Conservation (phyloP, 2,329 filamentous ascomycete genomes). For the Thelonectria rubi region DNA sequence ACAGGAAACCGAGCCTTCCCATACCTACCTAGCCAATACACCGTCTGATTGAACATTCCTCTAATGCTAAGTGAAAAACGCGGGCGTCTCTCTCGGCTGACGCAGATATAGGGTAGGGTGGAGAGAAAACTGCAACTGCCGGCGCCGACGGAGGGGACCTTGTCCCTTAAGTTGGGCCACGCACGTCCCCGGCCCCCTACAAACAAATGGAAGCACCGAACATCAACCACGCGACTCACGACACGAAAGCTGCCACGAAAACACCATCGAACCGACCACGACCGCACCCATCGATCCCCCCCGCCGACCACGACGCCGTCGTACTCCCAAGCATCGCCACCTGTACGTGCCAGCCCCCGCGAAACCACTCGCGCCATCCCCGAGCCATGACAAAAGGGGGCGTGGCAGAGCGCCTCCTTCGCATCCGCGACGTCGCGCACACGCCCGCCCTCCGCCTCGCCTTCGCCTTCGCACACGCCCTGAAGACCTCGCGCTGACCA, state of each 20-base stretch:
- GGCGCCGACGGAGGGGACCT: not conserved
- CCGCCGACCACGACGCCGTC: conserved; percentile 7
- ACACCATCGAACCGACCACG: conserved; percentile 13
- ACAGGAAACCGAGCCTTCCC: no score
- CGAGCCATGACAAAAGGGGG: conserved; percentile 16
- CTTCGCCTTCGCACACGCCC: not conserved
- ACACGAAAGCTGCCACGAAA: conserved; percentile 9
- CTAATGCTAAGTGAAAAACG: not conserved
- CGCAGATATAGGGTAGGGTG: conserved; percentile 19
- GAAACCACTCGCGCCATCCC: conserved; percentile 13
- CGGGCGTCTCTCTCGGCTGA: not conserved
- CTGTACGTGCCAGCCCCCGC: conserved; percentile 20
- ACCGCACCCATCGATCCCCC: conserved; percentile 9
- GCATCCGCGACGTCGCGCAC: not conserved
- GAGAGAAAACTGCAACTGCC: conserved; percentile 9
- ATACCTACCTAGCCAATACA: not conserved
- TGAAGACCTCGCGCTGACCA: conserved; percentile 19
- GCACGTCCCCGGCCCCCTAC: conserved; percentile 24
- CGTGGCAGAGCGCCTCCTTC: conserved; percentile 6
- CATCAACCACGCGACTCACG: conserved; percentile 26
- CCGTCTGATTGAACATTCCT: not conserved
- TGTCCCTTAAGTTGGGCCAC: not conserved
- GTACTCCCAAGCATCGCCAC: not conserved
- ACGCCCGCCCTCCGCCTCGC: not conserved
- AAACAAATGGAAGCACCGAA: conserved; percentile 2